Conservation (phyloP, 1,284 basidiomycete genomes). For the Boletellus dicymbophilus region DNA sequence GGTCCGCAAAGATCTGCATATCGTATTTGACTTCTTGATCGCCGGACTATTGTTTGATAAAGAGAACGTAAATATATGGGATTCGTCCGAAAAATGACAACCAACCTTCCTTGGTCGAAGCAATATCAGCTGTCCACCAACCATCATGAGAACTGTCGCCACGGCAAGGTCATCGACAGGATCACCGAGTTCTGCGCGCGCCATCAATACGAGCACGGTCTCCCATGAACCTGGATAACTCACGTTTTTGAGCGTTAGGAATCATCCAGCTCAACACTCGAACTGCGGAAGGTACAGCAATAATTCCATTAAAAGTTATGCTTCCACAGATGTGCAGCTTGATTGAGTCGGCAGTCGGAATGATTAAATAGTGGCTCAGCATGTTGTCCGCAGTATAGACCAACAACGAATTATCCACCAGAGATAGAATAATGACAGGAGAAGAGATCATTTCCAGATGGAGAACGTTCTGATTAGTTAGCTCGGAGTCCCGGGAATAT, state of each 20-base stretch:
- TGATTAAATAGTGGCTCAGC: constrained; percentile 90
- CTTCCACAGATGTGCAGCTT: constrained; percentile 91
- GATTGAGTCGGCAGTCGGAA: constrained; percentile 83
- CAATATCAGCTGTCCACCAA: constrained; percentile 90
- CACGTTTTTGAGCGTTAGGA: constrained; percentile 90
- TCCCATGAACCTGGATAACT: constrained; percentile 28
- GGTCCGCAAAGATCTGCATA: constrained; percentile 95
- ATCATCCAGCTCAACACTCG: constrained; percentile 98
- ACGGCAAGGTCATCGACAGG: constrained; percentile 92
- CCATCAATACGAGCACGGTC: constrained; percentile 12
- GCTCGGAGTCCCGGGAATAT: constrained; percentile 93
- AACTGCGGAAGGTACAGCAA: constrained; percentile 84
- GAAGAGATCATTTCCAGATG: constrained; percentile 81
- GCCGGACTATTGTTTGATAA: constrained; percentile 53
- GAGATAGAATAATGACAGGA: constrained; percentile 81
- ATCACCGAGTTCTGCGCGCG: constrained; percentile 79
- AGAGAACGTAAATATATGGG: constrained; percentile 2
- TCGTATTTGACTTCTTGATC: constrained; percentile 95
- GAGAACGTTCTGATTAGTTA: constrained; percentile 85
- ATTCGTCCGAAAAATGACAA: not conserved
- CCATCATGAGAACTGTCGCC: constrained; percentile 95
- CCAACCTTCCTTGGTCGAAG: constrained; percentile 80
- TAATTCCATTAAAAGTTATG: constrained; percentile 93
- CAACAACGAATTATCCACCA: constrained; percentile 96
- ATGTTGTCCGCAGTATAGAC: constrained; percentile 98